phyloP scores from a whole-genome alignment of 176 grass and related monocot species.

The Carex parvula region DNA sequence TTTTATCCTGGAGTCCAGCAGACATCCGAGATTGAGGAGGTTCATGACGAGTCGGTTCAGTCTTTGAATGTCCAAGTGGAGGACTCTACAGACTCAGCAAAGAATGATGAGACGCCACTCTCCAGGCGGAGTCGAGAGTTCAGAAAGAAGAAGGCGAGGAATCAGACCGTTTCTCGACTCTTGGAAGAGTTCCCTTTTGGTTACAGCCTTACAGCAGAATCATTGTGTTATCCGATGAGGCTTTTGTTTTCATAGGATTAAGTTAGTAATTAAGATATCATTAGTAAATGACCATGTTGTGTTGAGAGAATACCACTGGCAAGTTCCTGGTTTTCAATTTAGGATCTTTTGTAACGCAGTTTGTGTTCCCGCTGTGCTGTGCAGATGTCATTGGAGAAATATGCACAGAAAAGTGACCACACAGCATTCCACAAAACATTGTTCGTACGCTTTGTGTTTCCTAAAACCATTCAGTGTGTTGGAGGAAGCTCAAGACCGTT shows the following conservation, averaged over 20 bases:
- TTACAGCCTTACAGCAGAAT: constrained; percentile 1
- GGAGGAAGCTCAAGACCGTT: no score
- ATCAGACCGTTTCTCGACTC: neutral
- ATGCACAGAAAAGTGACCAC: neutral
- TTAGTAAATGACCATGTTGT: constrained; percentile 7
- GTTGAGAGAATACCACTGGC: constrained; percentile 17
- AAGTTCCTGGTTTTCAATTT: neutral
- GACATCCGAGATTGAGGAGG: no score
- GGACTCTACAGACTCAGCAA: no score
- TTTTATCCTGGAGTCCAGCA: no score
- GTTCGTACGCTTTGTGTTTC: neutral
- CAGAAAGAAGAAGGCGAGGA: no score
- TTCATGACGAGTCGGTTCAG: no score
- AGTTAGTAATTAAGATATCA: neutral
- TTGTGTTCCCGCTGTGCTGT: neutral
- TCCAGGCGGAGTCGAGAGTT: no score
- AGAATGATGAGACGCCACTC: no score
- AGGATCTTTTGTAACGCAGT: constrained; percentile 6
- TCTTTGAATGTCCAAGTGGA: no score
- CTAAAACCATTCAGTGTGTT: neutral
- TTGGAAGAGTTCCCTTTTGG: neutral
- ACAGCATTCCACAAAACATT: neutral
- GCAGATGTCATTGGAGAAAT: neutral
- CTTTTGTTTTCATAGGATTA: neutral
- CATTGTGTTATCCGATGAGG: neutral